Evolutionary conservation across 139 green algal species (phyloP).

Genomic region (Tetradesmus lagerheimii): DNA sequence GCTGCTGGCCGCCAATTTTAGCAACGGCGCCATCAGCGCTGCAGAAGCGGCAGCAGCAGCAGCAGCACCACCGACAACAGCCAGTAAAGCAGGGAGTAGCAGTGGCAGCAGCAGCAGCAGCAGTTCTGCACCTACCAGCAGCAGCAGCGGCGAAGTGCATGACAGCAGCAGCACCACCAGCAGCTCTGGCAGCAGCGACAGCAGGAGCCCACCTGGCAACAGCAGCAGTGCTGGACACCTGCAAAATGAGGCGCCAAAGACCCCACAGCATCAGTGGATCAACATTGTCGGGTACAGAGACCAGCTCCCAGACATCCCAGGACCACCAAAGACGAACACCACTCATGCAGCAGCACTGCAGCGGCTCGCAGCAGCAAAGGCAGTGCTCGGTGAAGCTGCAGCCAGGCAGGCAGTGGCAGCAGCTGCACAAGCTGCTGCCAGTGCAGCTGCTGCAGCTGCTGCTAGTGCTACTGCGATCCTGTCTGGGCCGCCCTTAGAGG

Average conservation of each 20-base stretch:
- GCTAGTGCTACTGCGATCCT: background rate
- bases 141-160: background rate
- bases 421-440: background rate
- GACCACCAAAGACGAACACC: background rate
- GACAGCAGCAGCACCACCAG: background rate
- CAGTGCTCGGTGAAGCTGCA: background rate
- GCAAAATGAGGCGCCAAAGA: background rate
- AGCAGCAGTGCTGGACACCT: background rate
- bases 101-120: background rate
- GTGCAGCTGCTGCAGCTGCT: background rate
- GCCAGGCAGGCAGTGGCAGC: background rate
- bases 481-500: background rate
- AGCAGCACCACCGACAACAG: background rate
- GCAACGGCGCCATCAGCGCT: background rate
- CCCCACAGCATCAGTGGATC: background rate
- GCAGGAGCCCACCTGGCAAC: background rate
- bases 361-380: background rate
- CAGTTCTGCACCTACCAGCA: background rate
- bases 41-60: background rate
- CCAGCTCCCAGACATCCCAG: background rate
- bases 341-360: background rate
- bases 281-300: constrained; percentile 10
- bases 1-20: background rate
- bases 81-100: background rate
- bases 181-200: background rate